phyloP scores from a whole-genome alignment of 768 basidiomycete genomes.

The Astraeus odoratus region DNA sequence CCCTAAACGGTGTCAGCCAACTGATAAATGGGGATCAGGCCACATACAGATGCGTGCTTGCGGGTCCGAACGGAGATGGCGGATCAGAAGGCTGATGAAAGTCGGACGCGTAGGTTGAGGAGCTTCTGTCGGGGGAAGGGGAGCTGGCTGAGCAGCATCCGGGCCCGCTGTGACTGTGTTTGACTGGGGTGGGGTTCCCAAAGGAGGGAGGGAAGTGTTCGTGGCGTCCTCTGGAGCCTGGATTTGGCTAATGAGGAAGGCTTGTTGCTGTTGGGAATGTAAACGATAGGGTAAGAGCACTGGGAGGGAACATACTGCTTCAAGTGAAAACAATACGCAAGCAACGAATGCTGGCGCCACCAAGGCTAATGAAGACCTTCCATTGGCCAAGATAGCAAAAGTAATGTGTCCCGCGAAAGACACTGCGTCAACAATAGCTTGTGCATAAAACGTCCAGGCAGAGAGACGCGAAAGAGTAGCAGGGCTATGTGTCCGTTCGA shows the following conservation, averaged over 20 bases:
- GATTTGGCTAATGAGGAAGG: constrained; percentile 71
- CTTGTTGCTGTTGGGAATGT: constrained; percentile 60
- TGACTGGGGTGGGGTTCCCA: background rate
- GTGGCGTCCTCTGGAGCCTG: constrained; percentile 67
- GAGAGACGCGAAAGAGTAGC: constrained; percentile 75
- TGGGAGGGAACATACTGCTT: constrained; percentile 54
- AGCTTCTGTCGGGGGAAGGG: constrained; percentile 16
- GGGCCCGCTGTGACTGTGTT: constrained; percentile 7
- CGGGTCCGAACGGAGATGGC: constrained; percentile 59
- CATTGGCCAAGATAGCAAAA: constrained; percentile 80
- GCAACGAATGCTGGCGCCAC: constrained; percentile 82
- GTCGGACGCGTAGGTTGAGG: constrained; percentile 13
- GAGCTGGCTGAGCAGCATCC: constrained; percentile 8
- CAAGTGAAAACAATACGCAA: constrained; percentile 71
- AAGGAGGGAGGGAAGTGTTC: constrained; percentile 22
- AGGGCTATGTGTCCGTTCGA: constrained; percentile 68
- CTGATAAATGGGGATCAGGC: background rate
- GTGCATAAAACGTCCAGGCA: constrained; percentile 74
- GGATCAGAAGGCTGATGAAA: constrained; percentile 45
- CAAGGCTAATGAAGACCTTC: constrained; percentile 71
- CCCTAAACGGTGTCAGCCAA: constrained; percentile 36
- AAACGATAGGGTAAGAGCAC: background rate
- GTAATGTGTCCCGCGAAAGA: constrained; percentile 87
- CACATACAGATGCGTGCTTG: constrained; percentile 64
- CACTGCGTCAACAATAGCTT: constrained; percentile 74